Conservation (phyloP, 2,329 filamentous ascomycete genomes). For the Stachybotrys chartarum region DNA sequence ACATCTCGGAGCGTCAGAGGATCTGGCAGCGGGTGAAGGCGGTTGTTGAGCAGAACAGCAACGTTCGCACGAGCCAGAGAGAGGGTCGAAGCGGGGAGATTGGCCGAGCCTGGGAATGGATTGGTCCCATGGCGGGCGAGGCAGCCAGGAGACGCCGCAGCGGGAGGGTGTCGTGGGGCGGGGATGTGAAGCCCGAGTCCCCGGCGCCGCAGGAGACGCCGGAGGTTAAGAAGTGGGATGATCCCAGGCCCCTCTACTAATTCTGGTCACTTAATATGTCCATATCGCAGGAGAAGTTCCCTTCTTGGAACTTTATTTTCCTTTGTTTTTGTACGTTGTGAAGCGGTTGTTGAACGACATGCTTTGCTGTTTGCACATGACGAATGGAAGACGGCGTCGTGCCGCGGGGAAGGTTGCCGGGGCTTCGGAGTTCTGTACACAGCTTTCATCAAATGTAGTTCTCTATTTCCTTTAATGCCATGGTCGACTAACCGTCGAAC, state of each 20-base stretch:
- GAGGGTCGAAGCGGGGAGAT: slow-evolving; percentile 59
- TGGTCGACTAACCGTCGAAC: no score
- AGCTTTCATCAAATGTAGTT: neutral
- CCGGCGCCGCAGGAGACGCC: slow-evolving; percentile 15
- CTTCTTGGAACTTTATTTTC: no score
- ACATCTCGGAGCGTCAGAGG: slow-evolving; percentile 64
- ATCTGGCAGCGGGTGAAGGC: slow-evolving; percentile 78
- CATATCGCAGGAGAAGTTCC: neutral
- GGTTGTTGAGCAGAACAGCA: slow-evolving; percentile 90
- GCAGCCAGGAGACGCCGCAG: slow-evolving; percentile 40
- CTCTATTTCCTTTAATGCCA: neutral
- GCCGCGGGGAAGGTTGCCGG: neutral
- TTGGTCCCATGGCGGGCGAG: slow-evolving; percentile 47
- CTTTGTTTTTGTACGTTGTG: slow-evolving; percentile 3
- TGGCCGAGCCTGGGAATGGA: slow-evolving; percentile 63
- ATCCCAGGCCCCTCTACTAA: slow-evolving; percentile 34
- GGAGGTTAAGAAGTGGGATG: slow-evolving; percentile 32
- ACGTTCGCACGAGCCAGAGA: slow-evolving; percentile 71
- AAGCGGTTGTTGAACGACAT: no score
- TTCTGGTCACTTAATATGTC: neutral
- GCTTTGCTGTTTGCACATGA: slow-evolving; percentile 4
- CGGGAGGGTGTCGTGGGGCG: slow-evolving; percentile 37
- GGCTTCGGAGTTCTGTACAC: neutral
- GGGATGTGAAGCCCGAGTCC: slow-evolving; percentile 29
- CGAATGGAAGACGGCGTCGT: neutral